These are phyloP conservation scores for Opeltia flavorubescens DNA, from an alignment of 495 filamentous ascomycete species.

Conservation along the genomic window DNA sequence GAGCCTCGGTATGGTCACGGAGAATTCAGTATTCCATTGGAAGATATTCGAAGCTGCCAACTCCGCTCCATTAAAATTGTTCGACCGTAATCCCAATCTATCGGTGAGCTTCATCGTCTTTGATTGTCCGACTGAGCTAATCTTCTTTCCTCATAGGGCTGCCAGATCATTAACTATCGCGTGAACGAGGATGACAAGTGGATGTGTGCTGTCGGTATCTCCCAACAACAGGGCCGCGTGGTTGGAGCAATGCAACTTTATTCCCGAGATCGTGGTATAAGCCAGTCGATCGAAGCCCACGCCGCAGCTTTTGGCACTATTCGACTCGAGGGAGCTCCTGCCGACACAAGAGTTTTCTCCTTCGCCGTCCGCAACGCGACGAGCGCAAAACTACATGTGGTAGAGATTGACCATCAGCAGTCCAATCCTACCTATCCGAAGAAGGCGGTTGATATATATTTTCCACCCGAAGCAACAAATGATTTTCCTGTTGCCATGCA, in stretches of 20 bases:
- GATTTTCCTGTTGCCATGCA: constrained; percentile 99
- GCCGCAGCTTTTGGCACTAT: constrained; percentile 90
- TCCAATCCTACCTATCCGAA: constrained; percentile 79
- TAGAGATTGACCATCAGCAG: constrained; percentile 88
- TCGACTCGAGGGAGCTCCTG: constrained; percentile 70
- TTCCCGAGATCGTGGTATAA: constrained; percentile 88
- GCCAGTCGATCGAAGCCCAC: constrained; percentile 95
- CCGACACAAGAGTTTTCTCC: constrained; percentile 89
- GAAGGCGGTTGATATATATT: constrained; percentile 95
- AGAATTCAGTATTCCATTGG: constrained; percentile 89
- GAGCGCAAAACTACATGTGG: constrained; percentile 92
- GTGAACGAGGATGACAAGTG: constrained; percentile 91
- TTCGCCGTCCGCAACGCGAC: constrained; percentile 81
- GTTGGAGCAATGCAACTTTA: constrained; percentile 94
- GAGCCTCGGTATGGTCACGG: constrained; percentile 77
- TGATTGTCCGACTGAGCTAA: constrained; percentile 7
- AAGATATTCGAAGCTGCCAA: constrained; percentile 76
- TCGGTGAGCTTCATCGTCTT: constrained; percentile 38
- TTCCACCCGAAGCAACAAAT: constrained; percentile 83
- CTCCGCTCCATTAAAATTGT: constrained; percentile 69
- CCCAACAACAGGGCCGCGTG: constrained; percentile 80
- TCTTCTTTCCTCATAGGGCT: constrained; percentile 38
- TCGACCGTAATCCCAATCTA: constrained; percentile 83
- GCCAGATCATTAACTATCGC: constrained; percentile 99
- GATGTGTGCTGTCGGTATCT: constrained; percentile 96